A percentile compares a stretch with the other conserved stretches of the same genome.
Conservation (phyloP, 2,329 filamentous ascomycete species). For the Fusarium compactum region DNA sequence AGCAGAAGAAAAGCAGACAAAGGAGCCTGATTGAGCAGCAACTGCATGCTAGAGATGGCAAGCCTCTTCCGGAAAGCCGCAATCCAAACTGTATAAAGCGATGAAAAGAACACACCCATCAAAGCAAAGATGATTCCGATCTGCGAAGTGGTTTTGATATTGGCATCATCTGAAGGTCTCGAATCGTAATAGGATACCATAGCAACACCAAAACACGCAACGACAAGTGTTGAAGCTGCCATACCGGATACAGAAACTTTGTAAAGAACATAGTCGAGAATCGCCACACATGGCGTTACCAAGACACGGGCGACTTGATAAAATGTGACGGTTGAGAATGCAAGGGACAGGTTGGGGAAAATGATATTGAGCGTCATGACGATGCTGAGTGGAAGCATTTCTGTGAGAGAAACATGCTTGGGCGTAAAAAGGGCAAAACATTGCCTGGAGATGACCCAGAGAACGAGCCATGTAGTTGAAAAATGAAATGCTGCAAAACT, state of each 20-base stretch:
- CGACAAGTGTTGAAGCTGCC: conserved; percentile 68
- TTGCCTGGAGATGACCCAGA: conserved; percentile 71
- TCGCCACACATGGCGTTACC: conserved; percentile 72
- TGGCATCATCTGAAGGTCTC: background rate
- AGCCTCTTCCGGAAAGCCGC: conserved; percentile 73
- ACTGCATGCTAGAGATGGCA: conserved; percentile 75
- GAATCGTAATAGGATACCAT: conserved; percentile 71
- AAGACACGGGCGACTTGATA: conserved; percentile 77
- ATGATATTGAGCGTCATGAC: conserved; percentile 78
- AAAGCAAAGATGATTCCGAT: conserved; percentile 75
- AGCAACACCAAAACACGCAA: conserved; percentile 73
- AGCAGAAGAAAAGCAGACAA: conserved; percentile 72
- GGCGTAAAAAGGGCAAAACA: conserved; percentile 66
- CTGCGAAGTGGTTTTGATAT: conserved; percentile 64
- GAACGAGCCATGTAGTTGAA: conserved; percentile 71
- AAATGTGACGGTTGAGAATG: conserved; percentile 76
- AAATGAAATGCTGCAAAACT: conserved; percentile 78
- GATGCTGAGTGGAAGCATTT: conserved; percentile 73
- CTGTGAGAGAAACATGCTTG: conserved; percentile 64
- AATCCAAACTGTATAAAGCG: conserved; percentile 77
- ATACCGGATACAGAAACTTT: conserved; percentile 63
- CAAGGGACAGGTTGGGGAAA: conserved; percentile 74
- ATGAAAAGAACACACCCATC: conserved; percentile 72
- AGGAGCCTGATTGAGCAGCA: conserved; percentile 76
- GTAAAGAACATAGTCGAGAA: conserved; percentile 74